Evolutionary conservation across 73 alveolate species (phyloP), one percentile per base, ranked within the genome.

Genomic region (Stentor coeruleus): DNA sequence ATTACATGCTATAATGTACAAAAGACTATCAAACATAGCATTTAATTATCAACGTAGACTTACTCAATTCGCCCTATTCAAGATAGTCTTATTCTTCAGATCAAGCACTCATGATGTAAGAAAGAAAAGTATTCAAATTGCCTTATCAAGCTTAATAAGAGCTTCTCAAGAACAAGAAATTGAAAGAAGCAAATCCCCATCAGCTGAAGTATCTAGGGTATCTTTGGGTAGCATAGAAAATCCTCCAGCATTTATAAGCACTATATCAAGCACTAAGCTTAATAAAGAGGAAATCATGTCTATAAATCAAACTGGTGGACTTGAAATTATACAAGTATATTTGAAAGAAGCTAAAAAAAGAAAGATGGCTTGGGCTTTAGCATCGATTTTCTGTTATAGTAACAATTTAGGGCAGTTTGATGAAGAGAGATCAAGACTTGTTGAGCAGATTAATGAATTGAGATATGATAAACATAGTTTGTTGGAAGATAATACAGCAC

Each of bases 381-480:
- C 79, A 0, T 66, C 79, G 1, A 33, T 66, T 2, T 0, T 40
- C 14, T 20, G 26, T 33, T 66, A 26, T 66, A 66, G 79, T 40
- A 66, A 31, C 20, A 37, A 66, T 14, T 20, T 66, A 0, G 79
- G 79, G 33, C 42, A 28, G 79, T 66, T 66, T 2, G 79, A 66
- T 20, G 79, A 66, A 28, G 79, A 66, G 33, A 66, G 79, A 31
- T 28, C 42, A 26, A 66, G 79, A 66, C 79, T 66, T 66, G 33
- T 66, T 20, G 79, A 66, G 39, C 37, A 20, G 37, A 66, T 66
- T 0, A 66, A 66, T 66, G 79, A 66, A 31, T 40, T 66, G 36
- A 66, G 79, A 66, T 66, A 66, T 66, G 79, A 66, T 66, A 66
- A 66, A 31, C 79, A 66, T 66, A 66, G 79, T 40, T 66, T 66